phyloP scores from a whole-genome alignment of 805 yeast species.

The Wickerhamiella vanderwaltii region DNA sequence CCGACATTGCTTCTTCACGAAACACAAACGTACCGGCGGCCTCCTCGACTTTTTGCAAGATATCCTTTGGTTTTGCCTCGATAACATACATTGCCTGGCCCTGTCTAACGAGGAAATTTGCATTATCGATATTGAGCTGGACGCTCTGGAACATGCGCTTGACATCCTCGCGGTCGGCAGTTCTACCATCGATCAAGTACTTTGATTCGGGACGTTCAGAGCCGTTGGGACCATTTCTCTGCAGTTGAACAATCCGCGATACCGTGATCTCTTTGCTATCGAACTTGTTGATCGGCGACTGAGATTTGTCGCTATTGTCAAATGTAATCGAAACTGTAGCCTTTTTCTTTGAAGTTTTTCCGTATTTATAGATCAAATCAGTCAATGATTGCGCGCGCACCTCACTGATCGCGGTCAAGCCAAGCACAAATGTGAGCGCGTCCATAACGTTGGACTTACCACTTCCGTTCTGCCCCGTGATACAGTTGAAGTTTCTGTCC shows the following conservation, averaged over 20 bases:
- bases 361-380: conserved; percentile 90
- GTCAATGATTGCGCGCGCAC: conserved; percentile 89
- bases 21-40: conserved; percentile 97
- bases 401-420: conserved; percentile 87
- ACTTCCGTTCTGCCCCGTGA: conserved; percentile 94
- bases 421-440: conserved; percentile 96
- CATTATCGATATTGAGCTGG: conserved; percentile 90
- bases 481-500: conserved; percentile 96
- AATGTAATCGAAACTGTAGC: conserved; percentile 95
- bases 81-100: conserved; percentile 95
- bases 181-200: conserved; percentile 87
- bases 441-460: conserved; percentile 95
- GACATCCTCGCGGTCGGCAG: conserved; percentile 90
- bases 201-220: conserved; percentile 55
- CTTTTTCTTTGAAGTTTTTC: conserved; percentile 95
- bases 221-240: not conserved
- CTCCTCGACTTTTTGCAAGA: conserved; percentile 83
- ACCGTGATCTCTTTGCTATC: conserved; percentile 57
- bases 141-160: conserved; percentile 85
- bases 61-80: conserved; percentile 90
- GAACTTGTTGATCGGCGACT: conserved; percentile 78
- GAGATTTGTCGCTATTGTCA: conserved; percentile 66
- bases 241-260: conserved; percentile 59
- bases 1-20: conserved; percentile 85
- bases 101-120: conserved; percentile 96